These are phyloP conservation scores for Blastosporella zonata DNA, from an alignment of 1,284 basidiomycete species.

Conservation along the genomic window DNA sequence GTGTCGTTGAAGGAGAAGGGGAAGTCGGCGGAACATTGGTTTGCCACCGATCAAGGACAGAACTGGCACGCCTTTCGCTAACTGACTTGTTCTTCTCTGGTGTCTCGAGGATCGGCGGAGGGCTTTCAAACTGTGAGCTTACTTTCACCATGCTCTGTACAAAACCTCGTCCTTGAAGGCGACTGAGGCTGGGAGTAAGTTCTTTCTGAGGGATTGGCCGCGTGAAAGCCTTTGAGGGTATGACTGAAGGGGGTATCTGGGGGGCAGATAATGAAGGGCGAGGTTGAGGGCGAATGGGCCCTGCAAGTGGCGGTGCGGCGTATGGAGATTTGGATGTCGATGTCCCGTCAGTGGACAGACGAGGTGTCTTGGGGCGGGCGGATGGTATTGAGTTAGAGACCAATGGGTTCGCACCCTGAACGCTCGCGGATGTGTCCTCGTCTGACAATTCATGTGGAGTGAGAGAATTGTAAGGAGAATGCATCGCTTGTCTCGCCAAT, in stretches of 20 bases:
- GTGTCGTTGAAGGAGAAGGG: constrained; percentile 35
- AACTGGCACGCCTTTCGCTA: constrained; percentile 36
- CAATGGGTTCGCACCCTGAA: constrained; percentile 4
- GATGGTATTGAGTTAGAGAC: constrained; percentile 2
- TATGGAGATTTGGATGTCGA: constrained; percentile 18
- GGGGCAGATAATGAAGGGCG: constrained; percentile 43
- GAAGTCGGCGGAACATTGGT: constrained; percentile 31
- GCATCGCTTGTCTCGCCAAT: not conserved
- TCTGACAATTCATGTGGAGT: not conserved
- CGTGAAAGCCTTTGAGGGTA: constrained; percentile 58
- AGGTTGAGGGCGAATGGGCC: constrained; percentile 47
- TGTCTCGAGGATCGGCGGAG: constrained; percentile 29
- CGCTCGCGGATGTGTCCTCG: constrained; percentile 2
- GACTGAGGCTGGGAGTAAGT: constrained; percentile 73
- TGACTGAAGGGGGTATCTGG: constrained; percentile 41
- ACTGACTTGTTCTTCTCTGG: constrained; percentile 32
- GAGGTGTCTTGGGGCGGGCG: constrained; percentile 4
- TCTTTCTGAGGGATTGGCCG: constrained; percentile 59
- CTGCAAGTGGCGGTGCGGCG: constrained; percentile 32
- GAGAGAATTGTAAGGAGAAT: not conserved
- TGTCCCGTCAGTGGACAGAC: constrained; percentile 3
- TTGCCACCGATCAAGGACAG: constrained; percentile 72
- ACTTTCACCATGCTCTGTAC: constrained; percentile 77
- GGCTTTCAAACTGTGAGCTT: constrained; percentile 47
- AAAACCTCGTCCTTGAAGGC: constrained; percentile 79